Evolutionary conservation across 495 filamentous ascomycete genomes (phyloP).

Genomic region (Pyrenula aspistea): DNA sequence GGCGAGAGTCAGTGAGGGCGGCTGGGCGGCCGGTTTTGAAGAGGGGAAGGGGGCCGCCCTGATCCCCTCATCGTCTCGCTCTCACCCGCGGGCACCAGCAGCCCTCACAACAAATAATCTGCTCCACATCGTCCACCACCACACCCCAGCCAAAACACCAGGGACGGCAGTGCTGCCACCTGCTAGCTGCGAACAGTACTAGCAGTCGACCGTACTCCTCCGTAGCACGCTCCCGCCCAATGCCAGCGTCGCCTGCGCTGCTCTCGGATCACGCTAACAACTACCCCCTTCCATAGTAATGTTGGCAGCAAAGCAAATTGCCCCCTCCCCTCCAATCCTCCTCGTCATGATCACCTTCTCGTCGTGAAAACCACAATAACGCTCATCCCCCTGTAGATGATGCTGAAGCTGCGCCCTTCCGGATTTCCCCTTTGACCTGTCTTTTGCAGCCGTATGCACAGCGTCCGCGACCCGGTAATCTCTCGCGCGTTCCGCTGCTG

Average conservation of each 20-base stretch:
- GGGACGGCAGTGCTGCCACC: background rate
- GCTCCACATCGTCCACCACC: background rate
- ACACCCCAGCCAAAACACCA: background rate
- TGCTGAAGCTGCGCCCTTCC: too few relatives aligned
- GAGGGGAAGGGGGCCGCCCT: background rate
- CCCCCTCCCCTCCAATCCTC: background rate
- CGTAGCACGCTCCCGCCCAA: conserved; percentile 13
- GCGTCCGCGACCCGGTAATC: too few relatives aligned
- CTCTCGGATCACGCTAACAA: conserved; percentile 6
- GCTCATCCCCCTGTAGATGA: too few relatives aligned
- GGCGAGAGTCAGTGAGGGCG: conserved; percentile 11
- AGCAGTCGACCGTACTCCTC: conserved; percentile 4
- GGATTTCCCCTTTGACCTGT: too few relatives aligned
- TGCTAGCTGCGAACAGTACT: background rate
- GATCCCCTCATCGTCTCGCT: too few relatives aligned
- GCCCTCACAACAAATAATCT: background rate
- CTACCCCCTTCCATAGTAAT: background rate
- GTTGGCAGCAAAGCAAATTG: background rate
- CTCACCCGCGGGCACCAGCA: too few relatives aligned
- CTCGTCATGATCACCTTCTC: background rate
- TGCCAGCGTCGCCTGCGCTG: conserved; percentile 20
- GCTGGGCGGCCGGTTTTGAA: conserved; percentile 2
- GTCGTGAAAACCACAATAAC: too few relatives aligned
- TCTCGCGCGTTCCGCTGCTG: too few relatives aligned
- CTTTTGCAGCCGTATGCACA: too few relatives aligned